phyloP scores from a whole-genome alignment of 306 rosid genomes.

The Hippophae tibetana region DNA sequence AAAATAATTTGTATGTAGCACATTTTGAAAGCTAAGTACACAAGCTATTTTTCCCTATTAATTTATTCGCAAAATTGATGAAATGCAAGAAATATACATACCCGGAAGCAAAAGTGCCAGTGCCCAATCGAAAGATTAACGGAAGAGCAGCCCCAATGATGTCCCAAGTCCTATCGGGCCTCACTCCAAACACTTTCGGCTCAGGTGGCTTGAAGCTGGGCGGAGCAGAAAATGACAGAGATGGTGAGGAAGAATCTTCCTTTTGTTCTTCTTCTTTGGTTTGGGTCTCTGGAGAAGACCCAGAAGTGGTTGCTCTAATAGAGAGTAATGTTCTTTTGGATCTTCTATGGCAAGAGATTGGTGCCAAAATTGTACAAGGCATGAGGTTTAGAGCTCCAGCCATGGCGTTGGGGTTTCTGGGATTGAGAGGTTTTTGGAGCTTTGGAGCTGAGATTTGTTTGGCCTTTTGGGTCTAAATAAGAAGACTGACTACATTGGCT shows the following conservation, averaged over 20 bases:
- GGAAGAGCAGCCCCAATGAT: conserved; percentile 57
- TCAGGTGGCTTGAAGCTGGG: conserved; percentile 81
- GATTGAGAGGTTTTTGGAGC: background rate
- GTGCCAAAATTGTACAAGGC: conserved; percentile 24
- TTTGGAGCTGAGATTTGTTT: background rate
- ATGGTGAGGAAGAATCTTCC: conserved; percentile 17
- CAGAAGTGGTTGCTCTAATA: conserved; percentile 46
- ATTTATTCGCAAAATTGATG: too few species aligned
- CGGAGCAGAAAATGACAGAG: conserved; percentile 46
- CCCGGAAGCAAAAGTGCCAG: conserved; percentile 83
- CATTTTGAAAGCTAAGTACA: too few species aligned
- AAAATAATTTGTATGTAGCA: too few species aligned
- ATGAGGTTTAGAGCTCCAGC: conserved; percentile 41
- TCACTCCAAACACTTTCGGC: conserved; percentile 64
- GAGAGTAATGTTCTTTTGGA: conserved; percentile 22
- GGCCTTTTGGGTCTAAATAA: too few species aligned
- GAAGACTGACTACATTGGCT: too few species aligned
- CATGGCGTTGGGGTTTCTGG: conserved; percentile 26
- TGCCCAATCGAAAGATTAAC: conserved; percentile 60
- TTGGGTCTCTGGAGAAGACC: conserved; percentile 26
- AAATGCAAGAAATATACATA: conserved; percentile 13
- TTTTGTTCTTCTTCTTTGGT: conserved; percentile 22
- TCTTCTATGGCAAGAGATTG: conserved; percentile 24
- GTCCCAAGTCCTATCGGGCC: conserved; percentile 52
- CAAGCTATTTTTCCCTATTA: too few species aligned